Evolutionary conservation across 2,329 filamentous ascomycete species (phyloP), one percentile per base, ranked within the genome.

Genomic region (Paraphaeosphaeria minitans): DNA sequence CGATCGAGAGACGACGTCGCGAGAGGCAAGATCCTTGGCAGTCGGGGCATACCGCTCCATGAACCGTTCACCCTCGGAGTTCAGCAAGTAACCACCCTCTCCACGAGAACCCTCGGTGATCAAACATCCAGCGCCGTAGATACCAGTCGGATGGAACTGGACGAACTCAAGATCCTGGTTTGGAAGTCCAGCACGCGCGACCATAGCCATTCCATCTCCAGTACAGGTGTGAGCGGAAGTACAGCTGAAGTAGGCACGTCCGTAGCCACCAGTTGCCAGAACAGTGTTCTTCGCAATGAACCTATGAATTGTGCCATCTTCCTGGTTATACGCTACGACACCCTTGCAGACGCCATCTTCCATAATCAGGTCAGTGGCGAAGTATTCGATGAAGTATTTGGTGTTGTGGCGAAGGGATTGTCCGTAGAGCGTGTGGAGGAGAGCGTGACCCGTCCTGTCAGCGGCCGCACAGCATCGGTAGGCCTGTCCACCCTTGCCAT

Each of bases 371-470:
- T 98, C 95, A 68, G 96, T 86, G 71, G 93, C 95, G 79, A 98
- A 99, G 85, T 93, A 98, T 82, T 98, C 95, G 79, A 99, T 97
- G 82, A 99, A 98, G 86, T 97, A 99, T 85, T 97, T 97, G 76
- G 94, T 97, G 85, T 97, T 97, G 86, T 98, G 93, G 76, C 92
- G 86, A 62, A 98, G 87, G 55, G 93, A 97, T 83, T 97, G 94
- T 73, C 95, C 95, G 81, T 98, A 99, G 67, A 99, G 91, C 27
- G 95, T 99, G 86, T 99, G 95, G 53, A 99, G 88, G 68, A 99
- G 90, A 73, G 95, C 95, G 81, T 99, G 95, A 65, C 95, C 95
- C 64, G 95, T 98, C 85, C 94, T 87, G 79, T 99, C 95, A 69
- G 94, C 95, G 61, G 93, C 95, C 79, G 93, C 94, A 79, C 92